phyloP scores from a whole-genome alignment of 768 basidiomycete genomes.

The Leccinum boreale region DNA sequence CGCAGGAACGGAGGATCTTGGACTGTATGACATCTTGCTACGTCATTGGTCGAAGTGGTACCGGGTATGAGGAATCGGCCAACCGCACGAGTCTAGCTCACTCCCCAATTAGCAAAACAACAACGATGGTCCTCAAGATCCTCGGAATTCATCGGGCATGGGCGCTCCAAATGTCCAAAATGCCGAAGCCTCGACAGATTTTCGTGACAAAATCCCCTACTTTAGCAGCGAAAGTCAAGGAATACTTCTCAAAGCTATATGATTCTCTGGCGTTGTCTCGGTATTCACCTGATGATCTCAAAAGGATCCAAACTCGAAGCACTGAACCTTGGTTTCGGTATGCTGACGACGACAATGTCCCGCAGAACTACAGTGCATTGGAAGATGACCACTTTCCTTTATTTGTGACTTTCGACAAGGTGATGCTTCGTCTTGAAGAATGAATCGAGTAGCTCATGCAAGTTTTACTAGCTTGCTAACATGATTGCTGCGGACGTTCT shows the following conservation, averaged over 20 bases:
- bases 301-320: conserved; percentile 20
- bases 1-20: conserved; percentile 54
- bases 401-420: conserved; percentile 65
- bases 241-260: conserved; percentile 56
- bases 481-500: conserved; percentile 28
- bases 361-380: conserved; percentile 51
- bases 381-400: conserved; percentile 63
- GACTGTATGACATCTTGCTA: conserved; percentile 60
- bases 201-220: conserved; percentile 71
- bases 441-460: not conserved
- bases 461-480: conserved; percentile 14
- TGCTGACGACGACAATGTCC: conserved; percentile 29
- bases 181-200: conserved; percentile 57
- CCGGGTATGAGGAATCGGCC: conserved; percentile 45
- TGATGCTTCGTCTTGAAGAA: conserved; percentile 22
- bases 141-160: conserved; percentile 59
- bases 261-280: conserved; percentile 40
- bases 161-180: conserved; percentile 30
- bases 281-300: conserved; percentile 38
- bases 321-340: conserved; percentile 33
- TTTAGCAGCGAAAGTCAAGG: conserved; percentile 63
- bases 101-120: conserved; percentile 53
- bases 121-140: conserved; percentile 76
- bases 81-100: not conserved
- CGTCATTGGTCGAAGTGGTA: conserved; percentile 69